A percentile compares a stretch with the other conserved stretches of the same genome.
Evolutionary conservation across 192 early-diverging fungal species (phyloP).

Genomic region (Lobosporangium transversale): DNA sequence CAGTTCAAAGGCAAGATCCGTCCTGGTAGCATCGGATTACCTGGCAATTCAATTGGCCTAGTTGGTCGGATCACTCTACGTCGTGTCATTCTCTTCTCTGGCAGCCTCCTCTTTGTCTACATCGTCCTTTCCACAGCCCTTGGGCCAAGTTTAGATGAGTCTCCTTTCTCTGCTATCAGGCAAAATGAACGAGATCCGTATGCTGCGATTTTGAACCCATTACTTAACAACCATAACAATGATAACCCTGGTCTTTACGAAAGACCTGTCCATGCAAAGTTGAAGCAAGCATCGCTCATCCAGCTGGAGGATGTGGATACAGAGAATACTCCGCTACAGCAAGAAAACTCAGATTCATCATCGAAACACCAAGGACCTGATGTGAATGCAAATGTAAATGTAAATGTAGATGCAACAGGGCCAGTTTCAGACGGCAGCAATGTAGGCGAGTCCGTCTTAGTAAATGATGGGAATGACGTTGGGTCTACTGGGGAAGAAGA

Average conservation of each 20-base stretch:
- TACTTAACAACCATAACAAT: neutral
- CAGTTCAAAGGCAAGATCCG: slow-evolving; percentile 46
- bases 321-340: neutral
- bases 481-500: neutral
- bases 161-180: neutral
- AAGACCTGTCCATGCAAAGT: neutral
- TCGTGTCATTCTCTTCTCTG: slow-evolving; percentile 22
- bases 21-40: slow-evolving; percentile 3
- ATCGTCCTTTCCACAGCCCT: slow-evolving; percentile 38
- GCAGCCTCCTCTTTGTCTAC: slow-evolving; percentile 37
- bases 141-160: neutral
- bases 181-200: slow-evolving; percentile 28
- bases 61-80: slow-evolving; percentile 25
- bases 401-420: neutral
- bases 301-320: slow-evolving; percentile 7
- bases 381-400: too few relatives aligned
- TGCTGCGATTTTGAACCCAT: slow-evolving; percentile 4
- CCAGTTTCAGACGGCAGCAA: neutral
- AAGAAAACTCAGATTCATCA: neutral
- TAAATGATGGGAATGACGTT: slow-evolving; percentile 22
- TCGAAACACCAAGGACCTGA: neutral
- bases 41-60: neutral
- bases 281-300: slow-evolving; percentile 9
- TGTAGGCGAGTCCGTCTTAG: neutral
- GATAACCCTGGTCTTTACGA: neutral